These are phyloP conservation scores for Diophrys appendiculata DNA, from an alignment of 73 alveolate species.

Conservation along the genomic window DNA sequence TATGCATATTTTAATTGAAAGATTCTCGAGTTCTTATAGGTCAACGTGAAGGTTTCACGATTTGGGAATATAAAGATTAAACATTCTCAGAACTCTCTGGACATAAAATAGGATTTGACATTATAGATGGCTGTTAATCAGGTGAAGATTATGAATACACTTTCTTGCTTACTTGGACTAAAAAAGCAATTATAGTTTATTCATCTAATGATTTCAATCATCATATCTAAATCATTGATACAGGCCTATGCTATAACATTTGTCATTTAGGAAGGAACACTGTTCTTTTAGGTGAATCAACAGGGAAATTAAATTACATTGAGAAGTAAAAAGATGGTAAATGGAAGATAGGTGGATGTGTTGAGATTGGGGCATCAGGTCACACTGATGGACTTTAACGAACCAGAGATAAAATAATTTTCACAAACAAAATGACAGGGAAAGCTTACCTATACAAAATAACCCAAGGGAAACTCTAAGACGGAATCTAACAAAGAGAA, in stretches of 20 bases:
- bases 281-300: neutral
- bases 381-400: neutral
- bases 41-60: neutral
- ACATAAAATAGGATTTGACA: neutral
- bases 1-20: neutral
- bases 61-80: neutral
- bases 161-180: neutral
- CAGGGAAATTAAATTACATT: neutral
- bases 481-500: neutral
- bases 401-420: neutral
- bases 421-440: neutral
- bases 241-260: neutral
- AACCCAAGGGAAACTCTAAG: neutral
- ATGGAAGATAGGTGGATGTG: neutral
- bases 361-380: neutral
- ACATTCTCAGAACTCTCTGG: neutral
- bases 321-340: neutral
- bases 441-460: neutral
- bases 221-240: neutral
- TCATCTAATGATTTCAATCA: neutral
- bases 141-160: neutral
- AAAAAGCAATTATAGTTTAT: neutral
- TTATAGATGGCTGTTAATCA: neutral
- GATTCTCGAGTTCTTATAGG: neutral
- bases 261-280: neutral